Percentiles rank a stretch among this genome's conserved stretches.
phyloP scores from a whole-genome alignment of 441 rosid species.

The Arabidopsis hybrid region DNA sequence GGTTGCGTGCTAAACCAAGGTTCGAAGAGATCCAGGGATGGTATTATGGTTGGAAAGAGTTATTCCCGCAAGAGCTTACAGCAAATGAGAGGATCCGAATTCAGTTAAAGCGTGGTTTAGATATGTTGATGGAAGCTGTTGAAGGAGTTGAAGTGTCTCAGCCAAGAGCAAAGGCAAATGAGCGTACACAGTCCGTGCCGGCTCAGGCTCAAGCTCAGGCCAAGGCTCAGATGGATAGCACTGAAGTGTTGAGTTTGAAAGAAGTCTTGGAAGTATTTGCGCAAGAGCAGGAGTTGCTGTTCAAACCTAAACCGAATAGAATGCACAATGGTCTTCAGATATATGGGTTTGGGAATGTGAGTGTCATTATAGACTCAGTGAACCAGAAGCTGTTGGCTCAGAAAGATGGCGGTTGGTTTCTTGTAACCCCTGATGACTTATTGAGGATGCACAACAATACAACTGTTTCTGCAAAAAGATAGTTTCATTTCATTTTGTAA shows the following conservation, averaged over 20 bases:
- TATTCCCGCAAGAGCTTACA: slow-evolving; percentile 80
- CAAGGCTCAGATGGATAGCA: slow-evolving; percentile 51
- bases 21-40: slow-evolving; percentile 78
- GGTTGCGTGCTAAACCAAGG: slow-evolving; percentile 74
- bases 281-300: slow-evolving; percentile 73
- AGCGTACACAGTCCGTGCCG: slow-evolving; percentile 67
- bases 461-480: slow-evolving; percentile 48
- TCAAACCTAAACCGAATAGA: slow-evolving; percentile 85
- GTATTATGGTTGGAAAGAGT: slow-evolving; percentile 81
- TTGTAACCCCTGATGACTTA: slow-evolving; percentile 70
- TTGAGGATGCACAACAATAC: slow-evolving; percentile 67
- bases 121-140: slow-evolving; percentile 80
- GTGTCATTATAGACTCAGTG: slow-evolving; percentile 71
- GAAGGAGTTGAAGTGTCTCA: slow-evolving; percentile 76
- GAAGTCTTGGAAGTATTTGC: slow-evolving; percentile 88
- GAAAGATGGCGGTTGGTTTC: slow-evolving; percentile 71
- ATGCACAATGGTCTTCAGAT: slow-evolving; percentile 84
- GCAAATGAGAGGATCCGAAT: slow-evolving; percentile 77
- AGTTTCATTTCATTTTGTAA: slow-evolving; percentile 14
- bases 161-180: slow-evolving; percentile 70
- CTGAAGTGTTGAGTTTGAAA: slow-evolving; percentile 68
- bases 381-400: slow-evolving; percentile 76
- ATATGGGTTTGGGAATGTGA: slow-evolving; percentile 85
- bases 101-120: slow-evolving; percentile 73
- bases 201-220: slow-evolving; percentile 47